These are phyloP conservation scores for Trichosporon faecale DNA, from an alignment of 1,284 basidiomycete genomes.

Conservation along the genomic window DNA sequence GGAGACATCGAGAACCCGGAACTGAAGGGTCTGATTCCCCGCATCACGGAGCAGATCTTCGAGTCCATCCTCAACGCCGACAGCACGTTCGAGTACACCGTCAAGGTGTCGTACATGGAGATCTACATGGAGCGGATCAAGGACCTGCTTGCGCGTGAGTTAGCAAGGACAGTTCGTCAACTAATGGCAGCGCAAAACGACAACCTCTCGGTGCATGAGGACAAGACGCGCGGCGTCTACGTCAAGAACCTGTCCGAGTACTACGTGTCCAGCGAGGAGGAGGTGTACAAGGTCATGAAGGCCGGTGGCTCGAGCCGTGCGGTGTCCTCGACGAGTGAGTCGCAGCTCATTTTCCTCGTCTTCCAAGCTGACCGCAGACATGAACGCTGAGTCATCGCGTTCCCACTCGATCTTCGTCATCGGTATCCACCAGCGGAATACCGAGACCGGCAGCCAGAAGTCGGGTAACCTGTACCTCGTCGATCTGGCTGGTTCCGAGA, in stretches of 20 bases:
- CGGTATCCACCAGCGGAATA: constrained; percentile 94
- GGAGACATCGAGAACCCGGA: constrained; percentile 85
- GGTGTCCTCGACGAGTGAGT: constrained; percentile 89
- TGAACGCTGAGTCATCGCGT: constrained; percentile 99
- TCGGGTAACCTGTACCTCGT: constrained; percentile 96
- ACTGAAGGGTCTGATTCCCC: constrained; percentile 93
- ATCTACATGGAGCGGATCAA: constrained; percentile 97
- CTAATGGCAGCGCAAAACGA: constrained; percentile 80
- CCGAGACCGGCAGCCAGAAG: constrained; percentile 92
- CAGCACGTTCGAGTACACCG: constrained; percentile 92
- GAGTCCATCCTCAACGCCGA: constrained; percentile 95
- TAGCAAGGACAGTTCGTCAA: not conserved
- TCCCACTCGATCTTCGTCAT: constrained; percentile 99
- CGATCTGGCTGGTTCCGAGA: constrained; percentile 97
- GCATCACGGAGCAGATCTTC: constrained; percentile 99
- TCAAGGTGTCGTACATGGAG: constrained; percentile 99
- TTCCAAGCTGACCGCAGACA: constrained; percentile 62
- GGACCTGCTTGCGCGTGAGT: constrained; percentile 90
- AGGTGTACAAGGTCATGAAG: constrained; percentile 99
- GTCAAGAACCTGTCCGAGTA: constrained; percentile 97
- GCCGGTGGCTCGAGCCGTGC: constrained; percentile 88
- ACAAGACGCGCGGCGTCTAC: constrained; percentile 95
- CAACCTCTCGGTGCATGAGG: constrained; percentile 97
- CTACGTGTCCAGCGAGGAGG: constrained; percentile 92
- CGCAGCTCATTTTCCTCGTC: not conserved